These are phyloP conservation scores for Nannizzia gypsea DNA, from an alignment of 2,329 filamentous ascomycete species.

Conservation along the genomic window DNA sequence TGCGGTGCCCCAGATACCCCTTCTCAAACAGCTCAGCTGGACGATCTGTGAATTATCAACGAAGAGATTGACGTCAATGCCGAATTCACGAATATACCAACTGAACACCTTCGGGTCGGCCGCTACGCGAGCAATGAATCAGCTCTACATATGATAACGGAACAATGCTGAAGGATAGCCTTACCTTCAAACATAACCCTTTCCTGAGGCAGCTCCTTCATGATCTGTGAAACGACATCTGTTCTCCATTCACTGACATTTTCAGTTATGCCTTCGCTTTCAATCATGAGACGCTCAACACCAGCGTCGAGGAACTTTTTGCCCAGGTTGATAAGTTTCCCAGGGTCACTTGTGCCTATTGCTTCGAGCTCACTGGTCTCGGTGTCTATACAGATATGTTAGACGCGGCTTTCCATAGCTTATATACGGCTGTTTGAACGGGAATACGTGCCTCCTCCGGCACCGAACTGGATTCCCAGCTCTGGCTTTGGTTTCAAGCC, in stretches of 20 bases:
- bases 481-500: constrained; percentile 44
- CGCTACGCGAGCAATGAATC: constrained; percentile 19
- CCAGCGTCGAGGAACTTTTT: constrained; percentile 41
- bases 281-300: constrained; percentile 47
- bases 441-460: constrained; percentile 31
- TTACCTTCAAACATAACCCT: constrained; percentile 44
- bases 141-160: neutral
- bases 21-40: constrained; percentile 41
- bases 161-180: neutral
- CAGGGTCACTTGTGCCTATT: constrained; percentile 40
- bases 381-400: constrained; percentile 29
- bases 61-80: constrained; percentile 46
- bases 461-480: constrained; percentile 47
- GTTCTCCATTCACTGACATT: constrained; percentile 45
- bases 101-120: constrained; percentile 46
- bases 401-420: neutral
- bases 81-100: constrained; percentile 47
- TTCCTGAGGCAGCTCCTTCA: constrained; percentile 41
- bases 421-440: neutral
- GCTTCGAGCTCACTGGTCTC: constrained; percentile 36
- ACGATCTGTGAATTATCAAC: constrained; percentile 49
- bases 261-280: constrained; percentile 49
- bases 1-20: constrained; percentile 45
- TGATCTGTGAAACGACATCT: constrained; percentile 43
- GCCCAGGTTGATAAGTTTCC: constrained; percentile 40